Evolutionary conservation across 148 eudicot genomes (phyloP), one percentile per base, ranked within the genome.

Genomic region (Cornus kousa): DNA sequence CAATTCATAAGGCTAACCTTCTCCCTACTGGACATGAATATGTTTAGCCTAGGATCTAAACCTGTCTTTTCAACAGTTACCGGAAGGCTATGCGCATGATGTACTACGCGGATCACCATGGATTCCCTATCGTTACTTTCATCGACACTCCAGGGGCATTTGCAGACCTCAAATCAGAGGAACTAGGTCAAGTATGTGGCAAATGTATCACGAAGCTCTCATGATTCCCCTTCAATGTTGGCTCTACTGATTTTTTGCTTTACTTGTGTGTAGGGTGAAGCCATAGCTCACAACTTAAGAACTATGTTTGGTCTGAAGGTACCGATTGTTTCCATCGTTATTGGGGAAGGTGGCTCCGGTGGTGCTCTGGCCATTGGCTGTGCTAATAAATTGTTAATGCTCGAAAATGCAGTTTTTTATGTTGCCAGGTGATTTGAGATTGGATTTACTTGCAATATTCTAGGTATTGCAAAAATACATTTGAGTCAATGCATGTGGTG

Each of bases 301-400:
- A 86, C 95, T 69, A 93, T 93, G 97, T 93, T 93, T 82, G 97
- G 97, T 75, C 80, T 93, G 72, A 89, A 90, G 85, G 95, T 93
- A 70, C 95, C 97, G 50, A 85, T 93, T 78, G 37, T 93, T 66
- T 93, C 95, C 76, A 88, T 93, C 74, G 92, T 93, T 23, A 93
- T 90, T 76, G 97, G 97, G 74, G 97, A 93, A 90, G 97, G 97
- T 74, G 97, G 97, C 59, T 91, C 97, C 80, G 97, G 97, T 74
- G 97, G 97, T 83, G 97, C 95, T 80, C 82, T 93, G 77, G 95
- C 97, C 77, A 91, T 93, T 86, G 97, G 93, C 12, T 93, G 97
- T 90, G 95, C 92, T 76, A 91, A 93, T 80, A 93, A 88, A 77
- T 79, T 93, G 78, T 77, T 93, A 67, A 88, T 93, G 91, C 92